Base-by-base conservation (phyloP, 352 stramenopile species). In the Phytopythium sindhum region DNA sequence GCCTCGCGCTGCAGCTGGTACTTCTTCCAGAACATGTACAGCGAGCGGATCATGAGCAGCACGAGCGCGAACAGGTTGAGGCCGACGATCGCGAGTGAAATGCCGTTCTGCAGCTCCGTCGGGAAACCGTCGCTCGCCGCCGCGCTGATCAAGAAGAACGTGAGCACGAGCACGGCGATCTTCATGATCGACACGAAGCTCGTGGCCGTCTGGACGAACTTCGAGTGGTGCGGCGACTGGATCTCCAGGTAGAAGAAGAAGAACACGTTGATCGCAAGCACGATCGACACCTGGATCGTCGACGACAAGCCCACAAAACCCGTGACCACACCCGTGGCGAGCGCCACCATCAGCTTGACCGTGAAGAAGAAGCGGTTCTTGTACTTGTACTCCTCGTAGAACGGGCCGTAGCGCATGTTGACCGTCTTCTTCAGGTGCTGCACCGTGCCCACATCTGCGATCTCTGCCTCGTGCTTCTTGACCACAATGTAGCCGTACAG, bases 341-440 rank as follows among this genome's bases (percentile, higher is more conserved):
- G 69, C 29, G 82, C 82, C 17, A 91, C 55, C 70, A 88, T 79
- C 80, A 91, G 86, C 69, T 92, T 93, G 52, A 80, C 70, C 21
- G 81, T 78, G 47, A 95, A 95, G 72, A 93, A 95, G 74, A 81
- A 93, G 39, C 84, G 86, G 69, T 90, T 88, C 70, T 91, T 87
- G 74, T 80, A 95, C 73, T 90, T 93, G 78, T 93, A 93, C 73
- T 95, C 84, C 59, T 95, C 86, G 67, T 95, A 95, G 55, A 95
- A 71, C 53, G 84, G 77, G 4, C 84, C 86, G 62, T 92, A 93
- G 15, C 86, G 84, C 69, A 84, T 82, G 74, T 88, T 90, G 2
- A 93, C 81, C 21, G 78, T 72, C 69, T 95, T 95, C 68, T 95
- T 89, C 60, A 91, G 61, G 65, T 95, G 86, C 58, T 84, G 69